These are phyloP conservation scores for Uronychia setigera DNA, from an alignment of 73 alveolate genomes.

Conservation along the genomic window DNA sequence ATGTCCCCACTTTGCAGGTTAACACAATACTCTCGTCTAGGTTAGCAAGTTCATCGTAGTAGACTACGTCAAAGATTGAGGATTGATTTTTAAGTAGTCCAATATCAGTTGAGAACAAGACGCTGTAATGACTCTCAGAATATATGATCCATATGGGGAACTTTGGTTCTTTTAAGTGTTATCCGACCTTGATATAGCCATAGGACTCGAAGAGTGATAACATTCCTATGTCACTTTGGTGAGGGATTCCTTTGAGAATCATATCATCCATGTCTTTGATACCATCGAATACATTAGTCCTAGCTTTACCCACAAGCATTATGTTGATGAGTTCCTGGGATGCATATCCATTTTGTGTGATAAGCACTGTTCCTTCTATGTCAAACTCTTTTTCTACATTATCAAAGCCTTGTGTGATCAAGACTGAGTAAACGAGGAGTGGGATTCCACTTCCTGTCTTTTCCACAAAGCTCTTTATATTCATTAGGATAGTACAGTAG, in stretches of 20 bases:
- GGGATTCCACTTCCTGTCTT: constrained; percentile 43
- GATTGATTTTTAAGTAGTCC: constrained; percentile 15
- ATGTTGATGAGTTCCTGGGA: constrained; percentile 71
- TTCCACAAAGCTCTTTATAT: neutral
- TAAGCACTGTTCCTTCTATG: constrained; percentile 16
- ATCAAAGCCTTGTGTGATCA: constrained; percentile 22
- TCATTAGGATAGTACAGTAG: constrained; percentile 4
- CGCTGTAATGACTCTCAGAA: constrained; percentile 73
- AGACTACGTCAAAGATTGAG: constrained; percentile 67
- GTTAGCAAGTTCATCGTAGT: constrained; percentile 68
- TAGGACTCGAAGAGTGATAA: constrained; percentile 67
- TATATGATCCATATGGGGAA: constrained; percentile 75
- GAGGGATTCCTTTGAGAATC: constrained; percentile 62
- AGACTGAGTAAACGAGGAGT: constrained; percentile 30
- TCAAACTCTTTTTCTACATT: constrained; percentile 28
- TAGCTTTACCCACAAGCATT: constrained; percentile 68
- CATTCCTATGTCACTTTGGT: constrained; percentile 59
- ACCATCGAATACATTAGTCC: constrained; percentile 71
- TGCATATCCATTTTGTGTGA: constrained; percentile 67
- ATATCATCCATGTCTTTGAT: constrained; percentile 72
- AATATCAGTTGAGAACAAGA: constrained; percentile 62
- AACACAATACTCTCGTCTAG: constrained; percentile 62
- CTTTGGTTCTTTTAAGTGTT: constrained; percentile 52
- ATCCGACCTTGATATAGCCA: constrained; percentile 68
- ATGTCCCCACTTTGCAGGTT: constrained; percentile 47